Percentiles rank a stretch among this genome's conserved stretches.
phyloP scores from a whole-genome alignment of 2,329 filamentous ascomycete species.

The Penicillium nordicum region DNA sequence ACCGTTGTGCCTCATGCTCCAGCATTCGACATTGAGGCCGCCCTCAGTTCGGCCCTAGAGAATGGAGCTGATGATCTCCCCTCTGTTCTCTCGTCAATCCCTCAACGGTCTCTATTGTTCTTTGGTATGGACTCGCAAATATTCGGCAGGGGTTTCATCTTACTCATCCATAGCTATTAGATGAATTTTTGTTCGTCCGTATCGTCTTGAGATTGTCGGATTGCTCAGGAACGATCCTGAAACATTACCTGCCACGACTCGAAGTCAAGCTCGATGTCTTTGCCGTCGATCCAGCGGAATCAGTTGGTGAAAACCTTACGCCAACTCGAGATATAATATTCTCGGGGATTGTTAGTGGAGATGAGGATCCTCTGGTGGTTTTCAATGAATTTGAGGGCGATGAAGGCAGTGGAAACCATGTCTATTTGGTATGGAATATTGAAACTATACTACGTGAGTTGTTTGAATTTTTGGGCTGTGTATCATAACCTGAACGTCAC shows the following conservation, averaged over 20 bases:
- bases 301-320: constrained; percentile 39
- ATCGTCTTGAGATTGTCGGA: constrained; percentile 51
- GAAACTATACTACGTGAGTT: constrained; percentile 42
- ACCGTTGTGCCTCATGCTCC: constrained; percentile 45
- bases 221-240: constrained; percentile 48
- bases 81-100: constrained; percentile 47
- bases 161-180: constrained; percentile 51
- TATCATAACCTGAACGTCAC: neutral
- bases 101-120: constrained; percentile 51
- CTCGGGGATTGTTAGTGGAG: constrained; percentile 37
- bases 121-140: constrained; percentile 43
- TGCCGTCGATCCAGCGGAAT: constrained; percentile 40
- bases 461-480: neutral
- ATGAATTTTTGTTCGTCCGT: constrained; percentile 53
- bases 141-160: constrained; percentile 33
- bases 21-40: constrained; percentile 37
- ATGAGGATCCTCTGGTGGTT: constrained; percentile 45
- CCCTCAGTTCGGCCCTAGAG: constrained; percentile 47
- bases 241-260: constrained; percentile 48
- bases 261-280: constrained; percentile 52
- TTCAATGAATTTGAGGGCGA: constrained; percentile 44
- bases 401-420: constrained; percentile 37
- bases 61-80: constrained; percentile 42
- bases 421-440: constrained; percentile 46
- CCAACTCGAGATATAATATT: constrained; percentile 44